Percentiles rank a stretch among this genome's conserved stretches.
Conservation (phyloP, 257 asterid genomes). For the Solanum appendiculatum region DNA sequence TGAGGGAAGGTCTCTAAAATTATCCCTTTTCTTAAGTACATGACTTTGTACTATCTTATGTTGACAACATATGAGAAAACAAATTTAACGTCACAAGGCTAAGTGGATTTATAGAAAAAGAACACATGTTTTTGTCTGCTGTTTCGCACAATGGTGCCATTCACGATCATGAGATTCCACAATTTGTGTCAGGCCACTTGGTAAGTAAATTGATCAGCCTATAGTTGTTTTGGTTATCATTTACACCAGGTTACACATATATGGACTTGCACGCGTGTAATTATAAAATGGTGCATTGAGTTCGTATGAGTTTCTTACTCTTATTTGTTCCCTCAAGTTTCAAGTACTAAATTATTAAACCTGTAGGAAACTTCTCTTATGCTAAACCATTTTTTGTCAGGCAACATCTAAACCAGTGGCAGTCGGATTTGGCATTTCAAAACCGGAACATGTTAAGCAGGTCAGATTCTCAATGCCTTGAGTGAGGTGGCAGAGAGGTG, state of each 20-base stretch:
- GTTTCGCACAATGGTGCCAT: neutral
- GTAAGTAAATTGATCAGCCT: neutral
- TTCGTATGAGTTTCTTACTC: neutral
- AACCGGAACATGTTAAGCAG: slow-evolving; percentile 82
- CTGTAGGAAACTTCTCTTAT: neutral
- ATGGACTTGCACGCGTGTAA: neutral
- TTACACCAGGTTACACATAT: neutral
- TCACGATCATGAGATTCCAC: neutral
- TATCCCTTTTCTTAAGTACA: neutral
- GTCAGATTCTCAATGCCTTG: slow-evolving; percentile 14
- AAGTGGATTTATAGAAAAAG: neutral
- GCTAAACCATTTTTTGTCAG: slow-evolving; percentile 19
- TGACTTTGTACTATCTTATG: neutral
- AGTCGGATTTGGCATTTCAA: slow-evolving; percentile 89
- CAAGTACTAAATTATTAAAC: neutral
- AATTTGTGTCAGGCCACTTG: neutral
- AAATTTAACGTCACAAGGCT: neutral
- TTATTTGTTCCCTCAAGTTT: neutral
- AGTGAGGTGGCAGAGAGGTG: neutral
- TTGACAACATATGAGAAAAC: neutral
- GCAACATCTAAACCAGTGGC: slow-evolving; percentile 71
- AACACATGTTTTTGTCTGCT: neutral
- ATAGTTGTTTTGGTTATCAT: neutral
- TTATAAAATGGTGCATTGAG: neutral
- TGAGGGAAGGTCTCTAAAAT: neutral